Evolutionary conservation across 208 protist species (phyloP).

Genomic region (Polymyxa betae): DNA sequence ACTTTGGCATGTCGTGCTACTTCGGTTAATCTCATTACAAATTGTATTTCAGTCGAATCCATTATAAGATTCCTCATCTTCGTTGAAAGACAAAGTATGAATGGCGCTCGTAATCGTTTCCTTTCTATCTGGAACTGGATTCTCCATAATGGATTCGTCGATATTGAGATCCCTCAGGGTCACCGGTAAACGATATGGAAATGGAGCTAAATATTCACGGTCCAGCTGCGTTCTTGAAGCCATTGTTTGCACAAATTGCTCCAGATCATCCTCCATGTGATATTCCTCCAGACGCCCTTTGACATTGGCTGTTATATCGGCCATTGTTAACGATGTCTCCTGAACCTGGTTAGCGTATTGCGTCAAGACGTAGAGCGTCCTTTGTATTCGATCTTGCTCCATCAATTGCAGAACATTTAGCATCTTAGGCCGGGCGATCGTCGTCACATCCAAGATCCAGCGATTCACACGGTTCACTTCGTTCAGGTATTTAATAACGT

Average conservation of each 20-base stretch:
- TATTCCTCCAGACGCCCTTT: neutral
- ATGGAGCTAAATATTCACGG: conserved; percentile 38
- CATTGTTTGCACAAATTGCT: neutral
- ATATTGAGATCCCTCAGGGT: conserved; percentile 16
- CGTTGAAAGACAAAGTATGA: too few species aligned
- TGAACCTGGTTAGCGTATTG: neutral
- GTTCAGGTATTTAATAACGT: conserved; percentile 26
- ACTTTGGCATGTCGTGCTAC: too few species aligned
- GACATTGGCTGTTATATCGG: neutral
- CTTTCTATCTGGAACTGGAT: too few species aligned
- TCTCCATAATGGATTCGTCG: too few species aligned
- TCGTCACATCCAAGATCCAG: neutral
- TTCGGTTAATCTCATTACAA: too few species aligned
- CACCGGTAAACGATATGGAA: conserved; percentile 12
- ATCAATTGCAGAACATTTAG: conserved; percentile 20
- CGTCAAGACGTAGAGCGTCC: neutral
- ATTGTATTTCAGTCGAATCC: too few species aligned
- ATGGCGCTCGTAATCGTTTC: too few species aligned
- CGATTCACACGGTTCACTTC: conserved; percentile 15
- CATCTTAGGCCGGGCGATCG: neutral
- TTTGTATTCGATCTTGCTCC: conserved; percentile 5
- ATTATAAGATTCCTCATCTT: too few species aligned
- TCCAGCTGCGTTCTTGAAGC: neutral
- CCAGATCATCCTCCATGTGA: neutral
- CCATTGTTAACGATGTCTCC: neutral